A percentile compares a stretch with the other conserved stretches of the same genome.
Evolutionary conservation across 257 asterid species (phyloP).

Genomic region (Phtheirospermum japonicum): DNA sequence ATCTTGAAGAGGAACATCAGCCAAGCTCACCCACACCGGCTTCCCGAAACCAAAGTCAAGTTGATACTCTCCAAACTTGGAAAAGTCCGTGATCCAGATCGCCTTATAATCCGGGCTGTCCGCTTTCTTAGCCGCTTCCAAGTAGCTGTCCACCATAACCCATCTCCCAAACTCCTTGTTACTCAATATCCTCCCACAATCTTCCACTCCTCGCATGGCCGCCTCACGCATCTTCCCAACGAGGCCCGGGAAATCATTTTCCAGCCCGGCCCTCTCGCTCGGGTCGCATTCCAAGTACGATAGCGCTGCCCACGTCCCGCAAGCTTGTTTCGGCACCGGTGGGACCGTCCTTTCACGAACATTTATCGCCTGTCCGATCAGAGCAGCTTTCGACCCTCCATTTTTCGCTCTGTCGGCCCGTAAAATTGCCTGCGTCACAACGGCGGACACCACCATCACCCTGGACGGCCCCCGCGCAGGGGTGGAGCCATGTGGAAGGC

Average conservation of each 20-base stretch:
- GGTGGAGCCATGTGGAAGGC: not conserved
- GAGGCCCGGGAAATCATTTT: no score
- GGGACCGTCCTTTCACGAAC: conserved; percentile 32
- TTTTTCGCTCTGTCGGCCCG: conserved; percentile 24
- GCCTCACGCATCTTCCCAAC: conserved; percentile 12
- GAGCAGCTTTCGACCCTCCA: conserved; percentile 21
- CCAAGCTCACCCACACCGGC: conserved; percentile 31
- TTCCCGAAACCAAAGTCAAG: conserved; percentile 44
- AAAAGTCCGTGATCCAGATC: conserved; percentile 34
- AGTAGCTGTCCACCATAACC: conserved; percentile 15
- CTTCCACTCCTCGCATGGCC: not conserved
- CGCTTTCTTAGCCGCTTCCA: conserved; percentile 3
- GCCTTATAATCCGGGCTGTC: no score
- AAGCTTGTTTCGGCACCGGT: conserved; percentile 24
- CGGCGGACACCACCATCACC: conserved; percentile 27
- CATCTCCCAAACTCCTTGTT: conserved; percentile 21
- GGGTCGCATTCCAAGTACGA: no score
- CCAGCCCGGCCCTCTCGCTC: no score
- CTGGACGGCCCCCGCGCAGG: conserved; percentile 1
- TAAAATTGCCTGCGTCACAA: conserved; percentile 26
- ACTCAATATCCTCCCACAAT: conserved; percentile 21
- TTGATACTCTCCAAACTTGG: conserved; percentile 35
- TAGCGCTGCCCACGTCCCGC: conserved; percentile 36
- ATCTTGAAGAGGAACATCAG: conserved; percentile 3
- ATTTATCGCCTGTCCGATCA: conserved; percentile 28